phyloP scores from a whole-genome alignment of 2,329 filamentous ascomycete genomes.

The Aspergillus sp. region DNA sequence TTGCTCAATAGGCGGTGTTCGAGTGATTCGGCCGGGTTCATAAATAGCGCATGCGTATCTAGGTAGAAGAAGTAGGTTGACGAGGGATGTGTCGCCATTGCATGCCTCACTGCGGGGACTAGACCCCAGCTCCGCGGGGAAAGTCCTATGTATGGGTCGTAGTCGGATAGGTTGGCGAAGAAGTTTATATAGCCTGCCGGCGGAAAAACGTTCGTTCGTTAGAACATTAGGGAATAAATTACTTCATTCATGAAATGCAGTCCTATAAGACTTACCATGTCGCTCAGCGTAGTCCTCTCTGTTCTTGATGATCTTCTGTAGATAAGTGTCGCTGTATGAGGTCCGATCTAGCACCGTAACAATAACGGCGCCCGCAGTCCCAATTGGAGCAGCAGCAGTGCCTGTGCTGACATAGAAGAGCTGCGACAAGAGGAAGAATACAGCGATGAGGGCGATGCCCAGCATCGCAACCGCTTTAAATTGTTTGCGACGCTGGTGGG shows the following conservation, averaged over 20 bases:
- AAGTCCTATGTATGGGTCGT: slow-evolving; percentile 51
- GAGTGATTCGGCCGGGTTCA: slow-evolving; percentile 72
- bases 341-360: slow-evolving; percentile 79
- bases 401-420: slow-evolving; percentile 32
- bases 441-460: slow-evolving; percentile 54
- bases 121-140: slow-evolving; percentile 56
- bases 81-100: slow-evolving; percentile 75
- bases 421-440: slow-evolving; percentile 62
- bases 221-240: neutral
- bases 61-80: slow-evolving; percentile 84
- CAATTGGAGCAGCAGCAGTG: slow-evolving; percentile 27
- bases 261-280: slow-evolving; percentile 64
- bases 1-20: slow-evolving; percentile 70
- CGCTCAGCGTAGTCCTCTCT: slow-evolving; percentile 78
- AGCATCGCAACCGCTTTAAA: slow-evolving; percentile 59
- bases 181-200: slow-evolving; percentile 77
- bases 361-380: slow-evolving; percentile 62
- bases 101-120: slow-evolving; percentile 84
- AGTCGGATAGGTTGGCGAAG: slow-evolving; percentile 74
- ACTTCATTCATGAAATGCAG: neutral
- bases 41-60: slow-evolving; percentile 81
- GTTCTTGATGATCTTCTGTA: slow-evolving; percentile 75
- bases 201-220: neutral
- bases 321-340: slow-evolving; percentile 64
- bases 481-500: slow-evolving; percentile 58